Evolutionary conservation across 1,284 basidiomycete species (phyloP), one percentile per base, ranked within the genome.

Genomic region (Cutaneotrichosporon arboriforme): DNA sequence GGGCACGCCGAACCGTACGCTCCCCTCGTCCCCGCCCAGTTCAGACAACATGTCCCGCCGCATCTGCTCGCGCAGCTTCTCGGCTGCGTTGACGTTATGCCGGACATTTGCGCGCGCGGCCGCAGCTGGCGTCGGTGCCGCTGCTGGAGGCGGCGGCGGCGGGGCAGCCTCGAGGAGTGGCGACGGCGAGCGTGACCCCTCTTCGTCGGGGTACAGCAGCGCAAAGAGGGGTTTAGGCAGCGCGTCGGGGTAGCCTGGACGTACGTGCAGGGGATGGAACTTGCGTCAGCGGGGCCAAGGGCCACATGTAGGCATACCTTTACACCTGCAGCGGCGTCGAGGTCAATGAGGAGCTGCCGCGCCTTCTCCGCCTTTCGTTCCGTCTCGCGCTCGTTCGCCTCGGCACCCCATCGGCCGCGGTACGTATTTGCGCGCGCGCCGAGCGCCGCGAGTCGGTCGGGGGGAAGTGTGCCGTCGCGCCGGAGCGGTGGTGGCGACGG

Each of bases 211-310:
- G 46, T 69, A 73, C 12, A 75, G 59, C 1, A 69, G 61, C 14
- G 49, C 46, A 10, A 71, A 58, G 0, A 75, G 58, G 0, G 70
- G 69, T 4, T 53, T 47, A 1, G 74, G 74, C 4, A 74, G 53
- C 5, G 69, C 66, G 1, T 61, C 53, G 4, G 74, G 68, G n/a
- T 69, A 53, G 2, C 46, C 57, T 1, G 73, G 74, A 10, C 66
- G 26, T 36, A 70, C 65, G 50, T 73, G 69, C 4, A 75, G 67
- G 1, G 74, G 72, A 48, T 75, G 74, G 55, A 75, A 74, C 72
- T 73, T 62, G 13, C 1, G 22, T 51, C 23, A 55, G 46, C 47
- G n/a, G n/a, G n/a, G n/a, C n/a, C 10, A 14, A 4, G 21, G 13
- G 17, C 22, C 18, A 0, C 4, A 9, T 20, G 7, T 15, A 9